Base-by-base conservation (phyloP, 805 yeast genomes). In the Candida sanyiensis region DNA sequence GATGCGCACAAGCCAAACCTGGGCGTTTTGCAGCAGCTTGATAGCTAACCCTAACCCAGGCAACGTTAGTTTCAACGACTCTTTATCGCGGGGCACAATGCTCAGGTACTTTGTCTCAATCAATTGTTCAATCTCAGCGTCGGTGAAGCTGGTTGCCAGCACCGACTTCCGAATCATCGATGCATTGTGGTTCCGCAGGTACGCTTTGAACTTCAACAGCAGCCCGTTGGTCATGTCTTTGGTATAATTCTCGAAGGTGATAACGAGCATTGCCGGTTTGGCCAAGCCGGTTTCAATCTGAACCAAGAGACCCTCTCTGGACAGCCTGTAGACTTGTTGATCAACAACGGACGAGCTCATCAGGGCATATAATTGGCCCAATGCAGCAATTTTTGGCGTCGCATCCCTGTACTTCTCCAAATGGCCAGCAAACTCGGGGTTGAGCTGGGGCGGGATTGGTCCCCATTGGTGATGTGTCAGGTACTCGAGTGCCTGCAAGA, bases 21-120 rank as follows among this genome's bases (percentile, higher is more conserved):
- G 56, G 0, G 78, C 69, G 2, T 63, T 54, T 41, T 65, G 70
- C 13, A 72, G 50, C 24, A 73, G 55, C 39, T 67, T 66, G 29
- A 75, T 52, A 34, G 61, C 66, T 2, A 70, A 64, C 0, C 82
- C 82, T 41, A 75, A 60, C 33, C 69, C 66, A 0, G 81, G 81
- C 19, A 67, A 61, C 7, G 75, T 57, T 3, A 76, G 47, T 16
- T 68, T 56, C 42, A 70, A 69, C 19, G 44, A 63, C 57, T 42
- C 61, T 52, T 6, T 54, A 39, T 69, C 62, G 43, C 61, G 67
- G 35, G 64, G 62, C 35, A 68, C 57, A 37, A 72, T 48, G 0
- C 77, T 67, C 6, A 73, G 48, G 33, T 62, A 67, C 1, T 78
- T 79, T 7, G 54, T 40, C 19, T 55, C 54, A 0, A 73, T 63